phyloP scores from a whole-genome alignment of 1,139 yeast genomes.

The Zygoascus sp. region DNA sequence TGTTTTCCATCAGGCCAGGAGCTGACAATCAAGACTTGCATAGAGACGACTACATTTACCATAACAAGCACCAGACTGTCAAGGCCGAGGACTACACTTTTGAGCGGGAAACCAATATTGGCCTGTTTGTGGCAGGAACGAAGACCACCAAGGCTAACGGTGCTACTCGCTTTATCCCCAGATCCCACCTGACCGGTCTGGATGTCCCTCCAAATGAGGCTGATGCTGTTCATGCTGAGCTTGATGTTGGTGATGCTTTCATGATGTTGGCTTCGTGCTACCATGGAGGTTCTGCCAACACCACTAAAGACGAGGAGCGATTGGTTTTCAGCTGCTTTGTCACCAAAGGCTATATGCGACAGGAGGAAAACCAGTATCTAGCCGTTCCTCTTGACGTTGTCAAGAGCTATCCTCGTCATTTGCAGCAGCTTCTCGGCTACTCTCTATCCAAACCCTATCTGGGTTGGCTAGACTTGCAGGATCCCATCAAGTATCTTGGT shows the following conservation, averaged over 20 bases:
- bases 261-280: slow-evolving; percentile 17
- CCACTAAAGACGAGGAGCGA: slow-evolving; percentile 15
- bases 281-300: slow-evolving; percentile 16
- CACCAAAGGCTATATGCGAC: slow-evolving; percentile 12
- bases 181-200: slow-evolving; percentile 13
- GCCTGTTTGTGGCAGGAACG: slow-evolving; percentile 15
- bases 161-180: slow-evolving; percentile 14
- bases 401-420: slow-evolving; percentile 7
- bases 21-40: slow-evolving; percentile 14
- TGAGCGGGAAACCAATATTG: slow-evolving; percentile 12
- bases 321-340: slow-evolving; percentile 14
- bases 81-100: background rate
- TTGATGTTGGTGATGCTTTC: slow-evolving; percentile 15
- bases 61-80: slow-evolving; percentile 4
- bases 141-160: slow-evolving; percentile 14
- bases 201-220: slow-evolving; percentile 9
- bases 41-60: slow-evolving; percentile 13
- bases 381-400: slow-evolving; percentile 11
- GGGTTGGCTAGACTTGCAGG: slow-evolving; percentile 13
- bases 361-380: slow-evolving; percentile 16
- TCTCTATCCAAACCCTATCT: slow-evolving; percentile 10
- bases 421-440: slow-evolving; percentile 13
- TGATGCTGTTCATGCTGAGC: slow-evolving; percentile 11
- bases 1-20: slow-evolving; percentile 15
- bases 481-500: slow-evolving; percentile 12